Conservation (phyloP, 1,139 yeast species). For the Pichia sp. region DNA sequence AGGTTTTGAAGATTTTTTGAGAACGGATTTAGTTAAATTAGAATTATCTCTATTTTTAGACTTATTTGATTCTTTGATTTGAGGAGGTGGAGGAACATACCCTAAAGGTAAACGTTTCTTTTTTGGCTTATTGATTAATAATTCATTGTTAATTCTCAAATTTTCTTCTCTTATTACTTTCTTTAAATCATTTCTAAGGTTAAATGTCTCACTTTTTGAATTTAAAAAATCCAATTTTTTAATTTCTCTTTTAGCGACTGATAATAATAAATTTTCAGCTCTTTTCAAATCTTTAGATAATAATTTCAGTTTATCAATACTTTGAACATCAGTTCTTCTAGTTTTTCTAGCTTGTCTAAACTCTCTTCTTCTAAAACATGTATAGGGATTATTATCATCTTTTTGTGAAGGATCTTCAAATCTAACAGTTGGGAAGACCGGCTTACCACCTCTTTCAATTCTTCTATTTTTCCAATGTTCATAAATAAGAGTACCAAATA, state of each 20-base stretch:
- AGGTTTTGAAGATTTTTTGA: not conserved
- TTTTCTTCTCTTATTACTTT: slow-evolving; percentile 67
- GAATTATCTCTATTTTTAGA: slow-evolving; percentile 2
- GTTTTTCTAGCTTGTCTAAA: slow-evolving; percentile 95
- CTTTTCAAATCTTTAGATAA: slow-evolving; percentile 72
- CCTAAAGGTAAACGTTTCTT: slow-evolving; percentile 40
- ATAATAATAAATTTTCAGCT: slow-evolving; percentile 64
- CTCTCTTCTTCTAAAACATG: slow-evolving; percentile 93
- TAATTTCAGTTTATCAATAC: slow-evolving; percentile 75
- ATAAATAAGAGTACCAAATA: slow-evolving; percentile 65
- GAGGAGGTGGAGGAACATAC: slow-evolving; percentile 20
- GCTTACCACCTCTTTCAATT: slow-evolving; percentile 60
- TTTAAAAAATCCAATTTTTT: slow-evolving; percentile 53
- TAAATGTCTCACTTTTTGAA: slow-evolving; percentile 59
- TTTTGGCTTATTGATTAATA: slow-evolving; percentile 72
- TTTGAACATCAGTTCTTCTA: slow-evolving; percentile 86
- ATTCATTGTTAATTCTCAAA: slow-evolving; percentile 79
- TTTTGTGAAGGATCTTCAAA: slow-evolving; percentile 89
- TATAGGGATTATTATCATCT: slow-evolving; percentile 87
- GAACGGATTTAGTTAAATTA: not conserved
- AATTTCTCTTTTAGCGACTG: slow-evolving; percentile 71
- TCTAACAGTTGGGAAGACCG: slow-evolving; percentile 68
- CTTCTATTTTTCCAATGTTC: slow-evolving; percentile 79
- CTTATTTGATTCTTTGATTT: slow-evolving; percentile 1
- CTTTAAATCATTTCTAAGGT: slow-evolving; percentile 66